phyloP scores from a whole-genome alignment of 768 basidiomycete species.

The Trametes cubensis region DNA sequence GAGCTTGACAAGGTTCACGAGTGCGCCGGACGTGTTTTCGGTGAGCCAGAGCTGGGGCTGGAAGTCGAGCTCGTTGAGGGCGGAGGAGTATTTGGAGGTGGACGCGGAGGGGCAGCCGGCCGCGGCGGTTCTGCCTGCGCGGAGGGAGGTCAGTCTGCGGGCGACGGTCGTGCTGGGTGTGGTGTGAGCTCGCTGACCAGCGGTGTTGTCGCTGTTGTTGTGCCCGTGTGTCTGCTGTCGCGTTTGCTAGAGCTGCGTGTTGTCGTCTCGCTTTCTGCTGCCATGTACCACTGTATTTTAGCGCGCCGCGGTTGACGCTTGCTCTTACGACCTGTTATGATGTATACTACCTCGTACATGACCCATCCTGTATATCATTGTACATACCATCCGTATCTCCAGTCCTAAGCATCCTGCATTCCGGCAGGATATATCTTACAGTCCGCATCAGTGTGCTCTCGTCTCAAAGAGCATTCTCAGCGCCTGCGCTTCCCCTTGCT shows the following conservation, averaged over 20 bases:
- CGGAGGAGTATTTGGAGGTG: conserved; percentile 47
- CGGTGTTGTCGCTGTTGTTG: neutral
- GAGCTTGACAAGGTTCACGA: conserved; percentile 80
- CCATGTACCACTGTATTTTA: neutral
- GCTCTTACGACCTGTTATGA: conserved; percentile 3
- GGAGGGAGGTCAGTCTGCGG: conserved; percentile 63
- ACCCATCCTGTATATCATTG: neutral
- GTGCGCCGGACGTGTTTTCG: conserved; percentile 82
- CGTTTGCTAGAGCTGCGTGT: neutral
- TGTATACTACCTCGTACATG: neutral
- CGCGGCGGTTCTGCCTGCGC: conserved; percentile 27
- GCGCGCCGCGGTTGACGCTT: neutral
- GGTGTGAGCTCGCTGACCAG: too few relatives aligned
- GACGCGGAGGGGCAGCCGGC: conserved; percentile 25
- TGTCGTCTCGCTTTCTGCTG: neutral
- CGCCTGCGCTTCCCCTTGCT: conserved; percentile 56
- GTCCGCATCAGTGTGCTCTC: too few relatives aligned
- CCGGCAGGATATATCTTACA: too few relatives aligned
- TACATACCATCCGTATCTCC: conserved; percentile 5
- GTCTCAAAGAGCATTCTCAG: neutral
- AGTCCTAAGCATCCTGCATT: neutral
- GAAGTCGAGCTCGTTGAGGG: conserved; percentile 65
- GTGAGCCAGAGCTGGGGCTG: conserved; percentile 93
- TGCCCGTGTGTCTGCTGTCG: neutral
- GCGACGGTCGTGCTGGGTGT: conserved; percentile 81